Conservation (phyloP, 2,329 filamentous ascomycete species). For the Periglandula ipomoeae region DNA sequence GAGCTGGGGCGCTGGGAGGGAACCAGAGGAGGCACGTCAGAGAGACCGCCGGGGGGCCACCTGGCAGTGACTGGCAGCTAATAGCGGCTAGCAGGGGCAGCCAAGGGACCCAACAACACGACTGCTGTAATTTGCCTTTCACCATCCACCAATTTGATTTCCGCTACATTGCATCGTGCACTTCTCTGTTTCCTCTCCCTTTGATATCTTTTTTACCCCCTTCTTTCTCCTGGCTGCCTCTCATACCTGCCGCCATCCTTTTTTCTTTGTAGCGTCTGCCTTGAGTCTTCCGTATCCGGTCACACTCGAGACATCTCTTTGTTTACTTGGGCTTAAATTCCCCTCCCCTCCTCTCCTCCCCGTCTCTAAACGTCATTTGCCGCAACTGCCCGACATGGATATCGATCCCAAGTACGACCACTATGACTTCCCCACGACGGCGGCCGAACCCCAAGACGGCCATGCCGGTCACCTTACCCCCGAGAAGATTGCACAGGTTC, state of each 20-base stretch:
- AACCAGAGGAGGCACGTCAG: too few relatives aligned
- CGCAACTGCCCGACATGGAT: slow-evolving; percentile 33
- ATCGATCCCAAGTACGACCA: slow-evolving; percentile 88
- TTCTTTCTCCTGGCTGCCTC: too few relatives aligned
- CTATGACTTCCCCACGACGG: slow-evolving; percentile 83
- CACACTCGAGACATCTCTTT: neutral
- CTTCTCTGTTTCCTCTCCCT: neutral
- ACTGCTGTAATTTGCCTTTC: neutral
- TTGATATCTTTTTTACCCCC: neutral
- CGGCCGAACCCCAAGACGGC: slow-evolving; percentile 60
- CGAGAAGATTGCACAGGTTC: slow-evolving; percentile 81
- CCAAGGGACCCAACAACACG: neutral
- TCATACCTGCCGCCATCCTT: too few relatives aligned
- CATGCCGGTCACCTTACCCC: slow-evolving; percentile 82
- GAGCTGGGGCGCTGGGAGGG: too few relatives aligned
- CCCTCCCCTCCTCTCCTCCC: neutral
- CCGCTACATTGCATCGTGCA: neutral
- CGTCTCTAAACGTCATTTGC: neutral
- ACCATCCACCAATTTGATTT: neutral
- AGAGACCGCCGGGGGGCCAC: neutral
- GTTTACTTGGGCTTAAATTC: neutral
- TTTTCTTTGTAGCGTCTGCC: neutral
- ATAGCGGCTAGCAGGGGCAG: neutral
- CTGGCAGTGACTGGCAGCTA: neutral
- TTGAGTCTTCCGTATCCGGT: neutral